A percentile compares a stretch with the other conserved stretches of the same genome.
phyloP scores from a whole-genome alignment of 78 protist genomes.

The slime mould (Dictyostelium discoideum) region DNA sequence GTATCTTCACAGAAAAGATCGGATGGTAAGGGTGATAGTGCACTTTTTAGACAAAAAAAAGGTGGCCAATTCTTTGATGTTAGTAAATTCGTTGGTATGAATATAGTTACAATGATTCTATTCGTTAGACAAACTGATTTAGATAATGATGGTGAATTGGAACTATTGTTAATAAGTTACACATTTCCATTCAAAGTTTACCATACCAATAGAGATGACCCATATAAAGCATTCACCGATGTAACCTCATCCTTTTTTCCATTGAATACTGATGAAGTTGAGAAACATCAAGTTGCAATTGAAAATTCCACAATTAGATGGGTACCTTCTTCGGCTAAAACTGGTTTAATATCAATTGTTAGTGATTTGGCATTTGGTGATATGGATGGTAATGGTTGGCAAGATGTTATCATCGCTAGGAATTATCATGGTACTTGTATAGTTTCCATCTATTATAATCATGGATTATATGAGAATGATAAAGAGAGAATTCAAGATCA shows the following conservation, averaged over 20 bases:
- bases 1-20: slow-evolving; percentile 33
- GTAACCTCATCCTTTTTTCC: slow-evolving; percentile 18
- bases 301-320: not conserved
- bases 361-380: slow-evolving; percentile 68
- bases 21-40: slow-evolving; percentile 45
- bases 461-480: not conserved
- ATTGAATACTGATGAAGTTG: not conserved
- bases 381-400: slow-evolving; percentile 49
- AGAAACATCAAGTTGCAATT: not conserved
- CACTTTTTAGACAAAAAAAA: not conserved
- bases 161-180: slow-evolving; percentile 30
- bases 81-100: not conserved
- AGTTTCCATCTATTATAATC: slow-evolving; percentile 18
- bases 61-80: slow-evolving; percentile 16
- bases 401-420: slow-evolving; percentile 39
- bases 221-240: slow-evolving; percentile 38
- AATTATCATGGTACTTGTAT: slow-evolving; percentile 46
- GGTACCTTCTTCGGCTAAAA: slow-evolving; percentile 33
- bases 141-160: slow-evolving; percentile 73
- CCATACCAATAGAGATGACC: slow-evolving; percentile 9
- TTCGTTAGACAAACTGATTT: slow-evolving; percentile 41
- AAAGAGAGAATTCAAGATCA: not conserved
- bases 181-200: slow-evolving; percentile 67
- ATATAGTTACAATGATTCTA: slow-evolving; percentile 3
- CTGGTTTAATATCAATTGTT: slow-evolving; percentile 26